Conservation (phyloP, 2,329 filamentous ascomycete genomes). For the Beauveria rudraprayagi region DNA sequence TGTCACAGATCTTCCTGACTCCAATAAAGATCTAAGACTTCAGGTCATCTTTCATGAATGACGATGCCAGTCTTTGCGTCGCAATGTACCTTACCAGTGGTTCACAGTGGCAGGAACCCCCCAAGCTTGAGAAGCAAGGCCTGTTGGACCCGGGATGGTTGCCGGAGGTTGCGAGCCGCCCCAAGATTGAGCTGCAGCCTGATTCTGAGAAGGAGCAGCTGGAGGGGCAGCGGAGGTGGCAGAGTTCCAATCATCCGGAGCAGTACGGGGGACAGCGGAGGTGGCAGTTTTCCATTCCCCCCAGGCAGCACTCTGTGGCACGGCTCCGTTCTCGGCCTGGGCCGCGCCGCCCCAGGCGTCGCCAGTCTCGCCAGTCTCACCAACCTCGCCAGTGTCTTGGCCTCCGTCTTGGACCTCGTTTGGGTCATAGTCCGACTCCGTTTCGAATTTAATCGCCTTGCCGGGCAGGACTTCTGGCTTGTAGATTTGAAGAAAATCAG, state of each 20-base stretch:
- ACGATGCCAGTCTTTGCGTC: no score
- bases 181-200: neutral
- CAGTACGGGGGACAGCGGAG: neutral
- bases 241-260: constrained; percentile 11
- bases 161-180: neutral
- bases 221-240: neutral
- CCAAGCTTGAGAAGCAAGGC: neutral
- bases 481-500: constrained; percentile 67
- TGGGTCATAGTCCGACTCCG: constrained; percentile 45
- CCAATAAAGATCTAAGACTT: neutral
- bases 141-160: neutral
- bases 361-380: constrained; percentile 15
- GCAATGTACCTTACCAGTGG: neutral
- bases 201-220: neutral
- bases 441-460: constrained; percentile 45
- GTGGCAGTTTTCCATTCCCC: constrained; percentile 11
- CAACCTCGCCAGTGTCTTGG: constrained; percentile 18
- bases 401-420: constrained; percentile 20
- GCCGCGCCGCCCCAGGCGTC: constrained; percentile 12
- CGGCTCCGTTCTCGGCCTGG: neutral
- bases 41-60: neutral
- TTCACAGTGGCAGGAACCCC: neutral
- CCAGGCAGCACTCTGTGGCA: neutral
- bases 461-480: constrained; percentile 47
- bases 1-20: neutral